These are phyloP conservation scores for Peronosclerospora sorghi DNA, from an alignment of 352 stramenopile species.

Conservation along the genomic window DNA sequence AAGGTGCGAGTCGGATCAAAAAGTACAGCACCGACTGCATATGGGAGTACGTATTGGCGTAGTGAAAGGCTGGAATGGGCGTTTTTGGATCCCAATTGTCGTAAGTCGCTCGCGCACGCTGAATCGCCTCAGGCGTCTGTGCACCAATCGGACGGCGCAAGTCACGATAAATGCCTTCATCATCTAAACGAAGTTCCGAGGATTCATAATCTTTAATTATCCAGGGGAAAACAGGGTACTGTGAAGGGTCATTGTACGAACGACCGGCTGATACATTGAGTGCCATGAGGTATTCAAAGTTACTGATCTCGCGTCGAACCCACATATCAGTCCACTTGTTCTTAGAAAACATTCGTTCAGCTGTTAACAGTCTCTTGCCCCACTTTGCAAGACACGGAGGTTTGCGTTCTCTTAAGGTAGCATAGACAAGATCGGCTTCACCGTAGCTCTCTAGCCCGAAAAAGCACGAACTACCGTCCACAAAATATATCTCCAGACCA, in stretches of 20 bases:
- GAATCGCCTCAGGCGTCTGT: conserved; percentile 35
- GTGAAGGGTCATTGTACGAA: conserved; percentile 95
- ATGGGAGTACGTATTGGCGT: conserved; percentile 59
- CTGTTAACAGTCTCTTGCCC: conserved; percentile 58
- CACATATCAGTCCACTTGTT: conserved; percentile 85
- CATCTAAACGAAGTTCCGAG: conserved; percentile 87
- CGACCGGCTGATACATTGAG: conserved; percentile 92
- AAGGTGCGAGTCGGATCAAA: conserved; percentile 55
- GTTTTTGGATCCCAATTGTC: conserved; percentile 29
- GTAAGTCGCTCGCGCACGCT: conserved; percentile 38
- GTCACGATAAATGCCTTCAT: conserved; percentile 91
- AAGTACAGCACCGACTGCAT: conserved; percentile 68
- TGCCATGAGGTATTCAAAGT: conserved; percentile 96
- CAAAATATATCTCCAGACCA: conserved; percentile 78
- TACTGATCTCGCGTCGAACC: conserved; percentile 77
- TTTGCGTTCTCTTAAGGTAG: conserved; percentile 66
- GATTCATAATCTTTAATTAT: conserved; percentile 94
- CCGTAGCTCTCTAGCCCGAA: conserved; percentile 53
- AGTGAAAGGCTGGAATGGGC: conserved; percentile 63
- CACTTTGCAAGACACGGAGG: conserved; percentile 68
- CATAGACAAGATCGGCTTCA: conserved; percentile 72
- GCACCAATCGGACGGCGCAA: conserved; percentile 95
- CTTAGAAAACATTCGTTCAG: conserved; percentile 63
- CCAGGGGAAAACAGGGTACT: conserved; percentile 99
- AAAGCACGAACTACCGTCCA: conserved; percentile 73